Percentiles rank a stretch among this genome's conserved stretches.
phyloP scores from a whole-genome alignment of 495 filamentous ascomycete species.

The Aspergillus hancockii region DNA sequence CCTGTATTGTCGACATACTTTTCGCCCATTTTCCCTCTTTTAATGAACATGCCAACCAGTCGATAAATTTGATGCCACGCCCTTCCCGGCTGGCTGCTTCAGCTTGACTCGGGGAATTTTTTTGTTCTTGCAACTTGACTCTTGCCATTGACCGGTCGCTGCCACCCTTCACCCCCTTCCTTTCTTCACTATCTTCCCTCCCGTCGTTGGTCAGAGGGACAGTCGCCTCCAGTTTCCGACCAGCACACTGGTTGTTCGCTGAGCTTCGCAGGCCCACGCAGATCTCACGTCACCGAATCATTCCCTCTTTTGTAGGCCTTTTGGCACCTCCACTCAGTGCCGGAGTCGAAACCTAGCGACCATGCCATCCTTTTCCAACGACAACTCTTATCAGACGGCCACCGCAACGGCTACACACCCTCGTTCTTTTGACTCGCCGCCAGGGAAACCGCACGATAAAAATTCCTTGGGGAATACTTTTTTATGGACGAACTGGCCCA shows the following conservation, averaged over 20 bases:
- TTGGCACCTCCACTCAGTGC: background rate
- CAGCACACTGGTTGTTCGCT: conserved; percentile 8
- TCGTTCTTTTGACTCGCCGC: conserved; percentile 41
- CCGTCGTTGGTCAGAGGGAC: background rate
- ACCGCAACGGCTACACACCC: conserved; percentile 38
- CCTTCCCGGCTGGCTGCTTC: conserved; percentile 25
- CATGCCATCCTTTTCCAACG: conserved; percentile 48
- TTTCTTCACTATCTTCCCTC: conserved; percentile 11
- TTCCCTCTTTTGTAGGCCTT: conserved; percentile 6
- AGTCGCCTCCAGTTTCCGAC: background rate
- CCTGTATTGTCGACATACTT: conserved; percentile 12
- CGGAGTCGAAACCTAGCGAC: conserved; percentile 15
- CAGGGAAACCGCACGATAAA: conserved; percentile 49
- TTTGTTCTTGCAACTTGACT: conserved; percentile 8
- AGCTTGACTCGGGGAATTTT: conserved; percentile 15
- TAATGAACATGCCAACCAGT: conserved; percentile 28
- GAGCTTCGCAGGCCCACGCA: conserved; percentile 33
- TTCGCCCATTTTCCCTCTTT: conserved; percentile 7
- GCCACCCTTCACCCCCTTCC: conserved; percentile 9
- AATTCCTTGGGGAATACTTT: conserved; percentile 48
- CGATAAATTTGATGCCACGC: conserved; percentile 29
- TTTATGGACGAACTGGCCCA: conserved; percentile 50
- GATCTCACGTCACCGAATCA: conserved; percentile 36
- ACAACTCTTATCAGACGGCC: conserved; percentile 36
- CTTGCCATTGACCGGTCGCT: conserved; percentile 14